A percentile compares a stretch with the other conserved stretches of the same genome.
These are phyloP conservation scores for Borovskyia barvae DNA, from an alignment of 208 protist species.

Conservation along the genomic window DNA sequence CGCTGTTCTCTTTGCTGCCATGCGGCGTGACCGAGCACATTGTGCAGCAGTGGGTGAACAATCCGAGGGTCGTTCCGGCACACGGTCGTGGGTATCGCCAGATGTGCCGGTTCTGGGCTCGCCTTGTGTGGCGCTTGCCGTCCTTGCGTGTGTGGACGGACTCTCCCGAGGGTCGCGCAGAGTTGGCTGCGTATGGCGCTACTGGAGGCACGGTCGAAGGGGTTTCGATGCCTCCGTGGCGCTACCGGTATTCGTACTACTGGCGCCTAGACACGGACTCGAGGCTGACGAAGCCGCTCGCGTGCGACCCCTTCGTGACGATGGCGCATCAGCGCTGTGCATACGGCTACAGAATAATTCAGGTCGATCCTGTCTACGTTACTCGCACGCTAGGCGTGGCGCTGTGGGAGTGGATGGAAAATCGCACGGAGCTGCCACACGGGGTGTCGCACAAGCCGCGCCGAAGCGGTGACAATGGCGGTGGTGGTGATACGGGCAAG, in stretches of 20 bases:
- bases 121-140: constrained; percentile 13
- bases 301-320: constrained; percentile 6
- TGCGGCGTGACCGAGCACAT: constrained; percentile 6
- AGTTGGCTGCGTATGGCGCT: background rate
- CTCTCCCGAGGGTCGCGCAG: background rate
- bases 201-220: background rate
- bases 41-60: background rate
- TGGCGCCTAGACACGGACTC: constrained; percentile 17
- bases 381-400: background rate
- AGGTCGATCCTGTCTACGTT: background rate
- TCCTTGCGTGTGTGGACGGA: constrained; percentile 17
- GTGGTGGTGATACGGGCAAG: background rate
- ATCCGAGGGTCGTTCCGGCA: background rate
- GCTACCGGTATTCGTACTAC: constrained; percentile 15
- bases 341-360: constrained; percentile 6
- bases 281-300: background rate
- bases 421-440: background rate
- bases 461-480: background rate
- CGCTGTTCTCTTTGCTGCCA: constrained; percentile 10
- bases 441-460: background rate
- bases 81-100: constrained; percentile 13
- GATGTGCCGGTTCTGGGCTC: constrained; percentile 19
- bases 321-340: constrained; percentile 11
- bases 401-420: constrained; percentile 2
- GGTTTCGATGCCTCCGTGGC: constrained; percentile 6